Conservation (phyloP, 345 rosid genomes). For the Laguncularia racemosa region DNA sequence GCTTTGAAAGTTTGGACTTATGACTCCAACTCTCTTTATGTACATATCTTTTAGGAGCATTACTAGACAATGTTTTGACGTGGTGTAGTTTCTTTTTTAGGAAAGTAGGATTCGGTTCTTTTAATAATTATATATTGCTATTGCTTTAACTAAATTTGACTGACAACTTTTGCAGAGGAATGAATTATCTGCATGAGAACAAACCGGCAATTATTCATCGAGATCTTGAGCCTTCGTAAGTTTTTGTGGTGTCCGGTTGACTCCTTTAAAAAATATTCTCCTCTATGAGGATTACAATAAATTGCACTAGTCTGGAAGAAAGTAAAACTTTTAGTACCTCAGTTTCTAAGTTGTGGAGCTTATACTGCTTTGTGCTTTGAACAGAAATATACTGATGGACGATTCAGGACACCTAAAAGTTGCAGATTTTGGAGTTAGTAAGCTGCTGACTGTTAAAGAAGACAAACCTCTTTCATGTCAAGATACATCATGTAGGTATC, state of each 20-base stretch:
- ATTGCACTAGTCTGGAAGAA: too few relatives aligned
- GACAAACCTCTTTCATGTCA: slow-evolving; percentile 55
- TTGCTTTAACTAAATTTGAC: neutral
- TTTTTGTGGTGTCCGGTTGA: slow-evolving; percentile 1
- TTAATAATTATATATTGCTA: neutral
- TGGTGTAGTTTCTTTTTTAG: too few relatives aligned
- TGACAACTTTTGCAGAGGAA: slow-evolving; percentile 54
- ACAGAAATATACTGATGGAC: slow-evolving; percentile 89
- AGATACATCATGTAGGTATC: slow-evolving; percentile 62
- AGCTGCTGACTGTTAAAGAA: slow-evolving; percentile 83
- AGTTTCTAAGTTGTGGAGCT: neutral
- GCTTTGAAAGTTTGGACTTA: neutral
- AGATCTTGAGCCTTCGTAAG: slow-evolving; percentile 99
- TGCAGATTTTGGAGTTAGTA: slow-evolving; percentile 95
- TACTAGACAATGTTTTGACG: too few relatives aligned
- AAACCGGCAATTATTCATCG: slow-evolving; percentile 93
- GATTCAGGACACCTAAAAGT: slow-evolving; percentile 95
- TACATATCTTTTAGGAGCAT: too few relatives aligned
- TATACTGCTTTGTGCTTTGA: slow-evolving; percentile 22
- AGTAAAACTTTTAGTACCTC: neutral
- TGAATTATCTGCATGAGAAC: slow-evolving; percentile 90
- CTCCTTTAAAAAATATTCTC: too few relatives aligned
- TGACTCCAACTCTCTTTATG: neutral
- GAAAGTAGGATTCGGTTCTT: too few relatives aligned
- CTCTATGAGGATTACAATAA: too few relatives aligned